Percentiles rank a stretch among this genome's conserved stretches.
Evolutionary conservation across 441 rosid species (phyloP).

Genomic region (Erodium chrysanthum): DNA sequence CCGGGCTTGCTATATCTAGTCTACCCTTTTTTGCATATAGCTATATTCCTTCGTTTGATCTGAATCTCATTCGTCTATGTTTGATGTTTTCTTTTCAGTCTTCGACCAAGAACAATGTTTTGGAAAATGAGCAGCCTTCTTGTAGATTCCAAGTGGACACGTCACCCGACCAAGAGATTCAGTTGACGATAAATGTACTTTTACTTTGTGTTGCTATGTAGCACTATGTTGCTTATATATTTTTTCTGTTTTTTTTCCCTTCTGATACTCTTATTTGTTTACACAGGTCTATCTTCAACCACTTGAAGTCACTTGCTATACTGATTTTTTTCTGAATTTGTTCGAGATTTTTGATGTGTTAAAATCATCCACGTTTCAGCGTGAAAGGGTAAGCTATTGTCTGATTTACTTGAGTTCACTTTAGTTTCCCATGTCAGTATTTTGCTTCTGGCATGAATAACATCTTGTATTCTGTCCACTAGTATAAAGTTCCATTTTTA

Average conservation of each 20-base stretch:
- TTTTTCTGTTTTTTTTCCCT: background rate
- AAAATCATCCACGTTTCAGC: conserved; percentile 52
- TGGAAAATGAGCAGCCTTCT: conserved; percentile 37
- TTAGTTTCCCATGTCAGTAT: background rate
- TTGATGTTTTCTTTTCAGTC: conserved; percentile 29
- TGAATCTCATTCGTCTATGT: background rate
- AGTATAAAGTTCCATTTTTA: too few relatives aligned
- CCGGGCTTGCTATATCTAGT: background rate
- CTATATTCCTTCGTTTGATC: background rate
- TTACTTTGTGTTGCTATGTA: conserved; percentile 14
- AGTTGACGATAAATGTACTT: conserved; percentile 54
- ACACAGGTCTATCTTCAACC: conserved; percentile 58
- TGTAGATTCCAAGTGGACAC: conserved; percentile 50
- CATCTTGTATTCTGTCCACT: too few relatives aligned
- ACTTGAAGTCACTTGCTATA: conserved; percentile 47
- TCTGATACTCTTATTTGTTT: conserved; percentile 12
- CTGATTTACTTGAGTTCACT: conserved; percentile 2
- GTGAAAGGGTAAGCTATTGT: conserved; percentile 54
- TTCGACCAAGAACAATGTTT: conserved; percentile 26
- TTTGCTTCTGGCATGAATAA: background rate
- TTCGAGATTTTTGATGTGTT: conserved; percentile 38
- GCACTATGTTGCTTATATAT: conserved; percentile 14
- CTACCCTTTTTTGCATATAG: background rate
- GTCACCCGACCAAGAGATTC: conserved; percentile 42
- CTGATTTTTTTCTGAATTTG: conserved; percentile 36